Conservation (phyloP, 768 basidiomycete species). For the Calocera cornea region DNA sequence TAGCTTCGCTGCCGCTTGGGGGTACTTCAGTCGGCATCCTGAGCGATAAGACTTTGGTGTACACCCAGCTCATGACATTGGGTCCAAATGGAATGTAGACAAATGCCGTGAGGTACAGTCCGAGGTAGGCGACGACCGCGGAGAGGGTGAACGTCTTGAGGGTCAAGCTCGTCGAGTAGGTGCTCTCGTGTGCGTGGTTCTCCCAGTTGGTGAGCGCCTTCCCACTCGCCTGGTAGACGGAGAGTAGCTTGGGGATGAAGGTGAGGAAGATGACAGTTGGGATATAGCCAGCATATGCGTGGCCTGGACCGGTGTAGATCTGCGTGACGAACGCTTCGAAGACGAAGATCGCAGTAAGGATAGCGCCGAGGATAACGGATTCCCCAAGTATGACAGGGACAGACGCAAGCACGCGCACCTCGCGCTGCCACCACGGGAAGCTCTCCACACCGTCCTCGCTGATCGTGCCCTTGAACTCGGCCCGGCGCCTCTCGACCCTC, state of each 20-base stretch:
- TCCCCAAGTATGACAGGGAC: conserved; percentile 63
- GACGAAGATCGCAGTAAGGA: conserved; percentile 72
- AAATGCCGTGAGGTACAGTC: conserved; percentile 85
- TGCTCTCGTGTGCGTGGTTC: conserved; percentile 72
- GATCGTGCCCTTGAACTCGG: conserved; percentile 34
- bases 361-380: conserved; percentile 47
- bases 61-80: conserved; percentile 46
- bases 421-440: conserved; percentile 60
- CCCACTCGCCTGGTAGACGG: conserved; percentile 56
- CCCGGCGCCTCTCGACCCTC: conserved; percentile 59
- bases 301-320: conserved; percentile 78
- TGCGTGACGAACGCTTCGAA: conserved; percentile 83
- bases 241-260: conserved; percentile 67
- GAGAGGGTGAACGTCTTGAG: conserved; percentile 83
- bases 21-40: not conserved
- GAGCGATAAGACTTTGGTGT: not conserved
- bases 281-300: conserved; percentile 58
- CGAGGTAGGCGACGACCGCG: conserved; percentile 80
- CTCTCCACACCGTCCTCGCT: conserved; percentile 14
- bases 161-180: conserved; percentile 65
- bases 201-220: conserved; percentile 71
- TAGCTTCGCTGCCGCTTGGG: not conserved
- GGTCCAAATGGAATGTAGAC: conserved; percentile 91
- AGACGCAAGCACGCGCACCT: conserved; percentile 51
- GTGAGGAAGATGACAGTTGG: conserved; percentile 75